phyloP scores from a whole-genome alignment of 148 eudicot species.

The Bassia scoparia region DNA sequence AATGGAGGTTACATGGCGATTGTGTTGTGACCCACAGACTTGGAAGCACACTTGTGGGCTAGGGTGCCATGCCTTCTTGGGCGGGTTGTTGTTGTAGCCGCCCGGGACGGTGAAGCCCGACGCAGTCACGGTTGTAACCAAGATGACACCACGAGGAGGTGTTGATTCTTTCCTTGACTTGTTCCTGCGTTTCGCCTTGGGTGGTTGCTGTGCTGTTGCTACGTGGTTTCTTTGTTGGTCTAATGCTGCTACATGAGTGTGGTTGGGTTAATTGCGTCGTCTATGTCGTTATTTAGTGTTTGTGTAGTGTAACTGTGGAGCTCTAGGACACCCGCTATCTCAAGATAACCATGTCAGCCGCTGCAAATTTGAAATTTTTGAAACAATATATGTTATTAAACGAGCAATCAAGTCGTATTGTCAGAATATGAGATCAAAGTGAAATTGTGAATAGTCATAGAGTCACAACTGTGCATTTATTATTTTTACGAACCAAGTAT shows the following conservation, averaged over 20 bases:
- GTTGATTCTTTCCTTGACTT: constrained; percentile 32
- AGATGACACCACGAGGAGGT: constrained; percentile 28
- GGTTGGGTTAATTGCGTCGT: neutral
- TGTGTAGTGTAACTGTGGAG: neutral
- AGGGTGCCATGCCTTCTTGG: constrained; percentile 25
- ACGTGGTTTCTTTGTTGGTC: neutral
- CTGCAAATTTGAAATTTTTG: constrained; percentile 19
- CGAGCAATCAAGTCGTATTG: neutral
- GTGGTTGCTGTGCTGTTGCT: neutral
- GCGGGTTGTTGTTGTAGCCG: constrained; percentile 17
- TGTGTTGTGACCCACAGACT: constrained; percentile 21
- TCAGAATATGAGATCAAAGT: no score
- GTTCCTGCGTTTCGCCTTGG: neutral
- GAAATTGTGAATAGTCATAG: no score
- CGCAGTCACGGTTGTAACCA: constrained; percentile 34
- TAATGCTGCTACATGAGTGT: no score
- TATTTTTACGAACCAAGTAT: no score
- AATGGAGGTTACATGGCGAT: constrained; percentile 22
- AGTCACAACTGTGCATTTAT: no score
- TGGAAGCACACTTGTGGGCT: constrained; percentile 23
- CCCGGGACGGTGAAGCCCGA: constrained; percentile 30
- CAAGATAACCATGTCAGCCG: constrained; percentile 32
- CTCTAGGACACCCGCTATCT: constrained; percentile 24
- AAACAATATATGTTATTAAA: neutral
- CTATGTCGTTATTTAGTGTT: neutral